Percentiles rank a stretch among this genome's conserved stretches.
Conservation (phyloP, 352 stramenopile genomes). For the Pythium dissimile region DNA sequence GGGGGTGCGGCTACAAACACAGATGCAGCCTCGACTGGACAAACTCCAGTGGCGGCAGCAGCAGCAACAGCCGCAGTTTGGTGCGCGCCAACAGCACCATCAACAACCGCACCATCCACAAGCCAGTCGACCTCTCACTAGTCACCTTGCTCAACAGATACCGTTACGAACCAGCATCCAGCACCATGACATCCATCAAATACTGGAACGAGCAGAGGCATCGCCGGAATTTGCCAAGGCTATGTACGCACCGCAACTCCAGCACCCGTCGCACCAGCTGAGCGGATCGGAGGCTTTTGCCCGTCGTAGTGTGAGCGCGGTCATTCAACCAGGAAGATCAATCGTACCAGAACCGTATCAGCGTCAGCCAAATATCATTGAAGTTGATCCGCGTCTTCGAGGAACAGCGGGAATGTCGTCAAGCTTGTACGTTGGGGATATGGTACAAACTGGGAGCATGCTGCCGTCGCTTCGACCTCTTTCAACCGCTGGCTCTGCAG, state of each 20-base stretch:
- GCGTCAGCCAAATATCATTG: neutral
- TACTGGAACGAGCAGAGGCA: neutral
- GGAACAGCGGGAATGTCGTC: neutral
- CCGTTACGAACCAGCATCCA: neutral
- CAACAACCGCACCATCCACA: constrained; percentile 4
- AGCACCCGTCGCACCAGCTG: neutral
- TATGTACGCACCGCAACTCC: neutral
- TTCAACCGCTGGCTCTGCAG: neutral
- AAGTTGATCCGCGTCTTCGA: constrained; percentile 5
- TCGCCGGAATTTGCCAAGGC: neutral
- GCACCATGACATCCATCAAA: neutral
- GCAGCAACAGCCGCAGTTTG: neutral
- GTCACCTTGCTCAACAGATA: neutral
- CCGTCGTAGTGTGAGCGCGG: constrained; percentile 3
- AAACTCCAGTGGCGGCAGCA: constrained; percentile 10
- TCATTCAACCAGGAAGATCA: constrained; percentile 20
- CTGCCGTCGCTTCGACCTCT: neutral
- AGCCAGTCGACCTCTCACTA: neutral
- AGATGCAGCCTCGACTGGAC: constrained; percentile 6
- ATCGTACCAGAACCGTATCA: constrained; percentile 21
- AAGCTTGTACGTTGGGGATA: neutral
- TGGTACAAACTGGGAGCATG: neutral
- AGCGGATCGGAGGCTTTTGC: neutral
- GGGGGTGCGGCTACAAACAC: constrained; percentile 1
- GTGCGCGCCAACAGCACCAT: constrained; percentile 23